phyloP scores from a whole-genome alignment of 2,329 filamentous ascomycete species.

The Thielaviopsis punctulata region DNA sequence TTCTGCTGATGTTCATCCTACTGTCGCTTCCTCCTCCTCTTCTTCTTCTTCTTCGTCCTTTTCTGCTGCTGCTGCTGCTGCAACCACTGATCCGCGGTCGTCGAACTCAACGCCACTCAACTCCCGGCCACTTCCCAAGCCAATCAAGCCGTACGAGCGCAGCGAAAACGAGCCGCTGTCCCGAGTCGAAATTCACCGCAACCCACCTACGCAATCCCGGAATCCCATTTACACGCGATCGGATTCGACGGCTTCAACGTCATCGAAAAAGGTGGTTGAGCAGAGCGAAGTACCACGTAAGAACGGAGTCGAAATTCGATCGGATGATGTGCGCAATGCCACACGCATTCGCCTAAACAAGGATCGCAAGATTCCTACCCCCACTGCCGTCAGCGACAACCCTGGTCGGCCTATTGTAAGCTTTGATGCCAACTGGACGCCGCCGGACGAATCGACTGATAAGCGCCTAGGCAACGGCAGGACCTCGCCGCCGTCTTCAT shows the following conservation, averaged over 20 bases:
- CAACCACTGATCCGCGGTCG: conserved; percentile 2
- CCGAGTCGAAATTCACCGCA: conserved; percentile 62
- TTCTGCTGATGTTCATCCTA: background rate
- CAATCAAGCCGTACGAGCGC: conserved; percentile 22
- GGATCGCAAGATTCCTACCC: conserved; percentile 77
- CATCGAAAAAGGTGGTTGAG: background rate
- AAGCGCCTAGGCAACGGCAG: conserved; percentile 26
- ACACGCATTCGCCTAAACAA: conserved; percentile 68
- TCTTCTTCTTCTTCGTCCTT: background rate
- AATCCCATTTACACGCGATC: conserved; percentile 48
- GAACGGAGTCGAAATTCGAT: conserved; percentile 66
- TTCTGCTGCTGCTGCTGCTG: background rate
- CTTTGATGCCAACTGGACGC: conserved; percentile 74
- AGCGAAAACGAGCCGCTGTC: conserved; percentile 25
- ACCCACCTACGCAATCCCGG: conserved; percentile 66
- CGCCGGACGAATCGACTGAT: conserved; percentile 54
- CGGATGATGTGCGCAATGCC: conserved; percentile 75
- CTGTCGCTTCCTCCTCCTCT: no score
- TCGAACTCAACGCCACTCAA: conserved; percentile 1
- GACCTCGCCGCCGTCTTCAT: conserved; percentile 11
- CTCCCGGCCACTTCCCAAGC: conserved; percentile 22
- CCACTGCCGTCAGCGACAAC: conserved; percentile 77
- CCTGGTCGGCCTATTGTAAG: conserved; percentile 91
- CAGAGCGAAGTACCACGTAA: conserved; percentile 23
- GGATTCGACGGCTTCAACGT: background rate